Conservation (phyloP, 495 filamentous ascomycete genomes). For the Peziza echinospora region DNA sequence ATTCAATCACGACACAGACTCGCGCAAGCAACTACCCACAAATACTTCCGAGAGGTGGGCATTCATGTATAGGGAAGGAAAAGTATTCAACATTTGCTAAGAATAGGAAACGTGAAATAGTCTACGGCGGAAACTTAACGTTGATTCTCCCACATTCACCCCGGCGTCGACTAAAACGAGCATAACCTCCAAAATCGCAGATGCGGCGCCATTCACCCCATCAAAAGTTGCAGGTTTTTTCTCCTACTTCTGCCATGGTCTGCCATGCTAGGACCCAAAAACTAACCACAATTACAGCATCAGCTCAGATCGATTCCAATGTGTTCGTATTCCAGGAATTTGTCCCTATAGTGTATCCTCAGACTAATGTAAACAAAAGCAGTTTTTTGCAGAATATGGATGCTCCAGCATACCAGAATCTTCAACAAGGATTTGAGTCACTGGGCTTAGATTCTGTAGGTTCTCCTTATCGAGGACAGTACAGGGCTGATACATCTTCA, state of each 20-base stretch:
- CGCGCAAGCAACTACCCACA: conserved; percentile 33
- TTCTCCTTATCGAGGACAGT: conserved; percentile 19
- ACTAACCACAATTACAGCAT: too few species aligned
- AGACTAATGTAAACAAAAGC: too few species aligned
- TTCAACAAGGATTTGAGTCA: conserved; percentile 19
- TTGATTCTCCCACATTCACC: conserved; percentile 89
- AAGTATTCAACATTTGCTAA: conserved; percentile 1
- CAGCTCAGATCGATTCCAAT: too few species aligned
- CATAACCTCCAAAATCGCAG: conserved; percentile 71
- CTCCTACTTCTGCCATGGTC: conserved; percentile 1
- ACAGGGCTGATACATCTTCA: conserved; percentile 16
- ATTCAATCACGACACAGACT: conserved; percentile 64
- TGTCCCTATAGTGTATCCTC: too few species aligned
- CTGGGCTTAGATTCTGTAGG: conserved; percentile 21
- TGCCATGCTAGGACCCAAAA: too few species aligned
- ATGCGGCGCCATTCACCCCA: conserved; percentile 81
- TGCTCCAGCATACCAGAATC: conserved; percentile 8
- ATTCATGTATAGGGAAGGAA: too few species aligned
- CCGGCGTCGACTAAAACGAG: conserved; percentile 38
- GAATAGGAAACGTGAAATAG: too few species aligned
- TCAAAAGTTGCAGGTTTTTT: conserved; percentile 15
- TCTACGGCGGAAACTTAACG: conserved; percentile 67
- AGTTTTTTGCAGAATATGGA: conserved; percentile 13
- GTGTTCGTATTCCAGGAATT: too few species aligned
- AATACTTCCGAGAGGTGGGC: background rate